A percentile compares a stretch with the other conserved stretches of the same genome.
Conservation (phyloP, 2,329 filamentous ascomycete species). For the Penicillium sp. region DNA sequence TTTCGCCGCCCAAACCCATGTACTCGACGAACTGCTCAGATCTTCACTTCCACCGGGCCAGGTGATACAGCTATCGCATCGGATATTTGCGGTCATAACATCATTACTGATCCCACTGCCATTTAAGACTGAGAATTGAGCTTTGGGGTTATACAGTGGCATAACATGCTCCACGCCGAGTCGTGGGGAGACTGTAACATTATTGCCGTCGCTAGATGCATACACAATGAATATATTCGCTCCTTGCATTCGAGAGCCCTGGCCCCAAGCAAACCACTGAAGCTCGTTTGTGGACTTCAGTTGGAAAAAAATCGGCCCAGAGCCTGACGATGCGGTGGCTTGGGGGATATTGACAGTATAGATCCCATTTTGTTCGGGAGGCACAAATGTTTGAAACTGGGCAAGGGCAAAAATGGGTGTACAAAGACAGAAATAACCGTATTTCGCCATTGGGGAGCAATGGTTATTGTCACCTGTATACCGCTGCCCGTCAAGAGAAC, state of each 20-base stretch:
- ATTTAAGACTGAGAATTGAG: conserved; percentile 56
- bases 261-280: conserved; percentile 61
- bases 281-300: conserved; percentile 47
- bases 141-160: conserved; percentile 51
- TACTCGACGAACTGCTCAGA: conserved; percentile 17
- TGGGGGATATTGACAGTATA: conserved; percentile 59
- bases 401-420: conserved; percentile 3
- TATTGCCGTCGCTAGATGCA: conserved; percentile 51
- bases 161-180: conserved; percentile 50
- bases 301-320: conserved; percentile 65
- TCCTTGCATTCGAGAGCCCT: conserved; percentile 57
- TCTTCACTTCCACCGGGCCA: conserved; percentile 22
- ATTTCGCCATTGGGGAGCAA: conserved; percentile 3
- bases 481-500: not conserved
- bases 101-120: conserved; percentile 59
- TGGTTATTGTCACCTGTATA: not conserved
- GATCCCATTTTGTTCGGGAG: conserved; percentile 19
- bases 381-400: conserved; percentile 24
- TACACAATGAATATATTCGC: conserved; percentile 67
- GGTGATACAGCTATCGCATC: conserved; percentile 34
- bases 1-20: conserved; percentile 34
- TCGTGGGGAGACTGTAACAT: conserved; percentile 64
- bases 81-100: conserved; percentile 62
- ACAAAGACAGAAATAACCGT: conserved; percentile 4
- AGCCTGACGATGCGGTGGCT: conserved; percentile 49